Evolutionary conservation across 73 alveolate genomes (phyloP).

Genomic region (Paramecium primaurelia): DNA sequence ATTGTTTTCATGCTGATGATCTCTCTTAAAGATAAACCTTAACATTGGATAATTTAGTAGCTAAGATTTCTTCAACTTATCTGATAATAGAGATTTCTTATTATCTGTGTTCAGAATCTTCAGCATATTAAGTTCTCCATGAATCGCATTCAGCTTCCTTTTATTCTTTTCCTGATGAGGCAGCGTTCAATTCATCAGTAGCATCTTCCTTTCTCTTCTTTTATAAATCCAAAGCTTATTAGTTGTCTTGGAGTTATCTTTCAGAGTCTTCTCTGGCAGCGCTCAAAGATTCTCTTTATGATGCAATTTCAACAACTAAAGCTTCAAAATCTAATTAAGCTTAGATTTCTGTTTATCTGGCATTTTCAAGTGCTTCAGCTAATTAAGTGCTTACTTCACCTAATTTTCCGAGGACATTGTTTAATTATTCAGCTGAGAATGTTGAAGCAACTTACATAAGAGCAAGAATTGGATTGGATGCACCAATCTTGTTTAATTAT

Average conservation of each 20-base stretch:
- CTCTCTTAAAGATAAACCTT: conserved; percentile 53
- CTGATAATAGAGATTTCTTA: conserved; percentile 52
- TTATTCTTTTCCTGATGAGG: conserved; percentile 62
- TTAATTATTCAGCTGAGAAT: conserved; percentile 61
- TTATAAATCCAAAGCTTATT: conserved; percentile 55
- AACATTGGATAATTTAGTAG: conserved; percentile 49
- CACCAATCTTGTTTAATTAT: conserved; percentile 51
- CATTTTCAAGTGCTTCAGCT: conserved; percentile 14
- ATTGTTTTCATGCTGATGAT: conserved; percentile 15
- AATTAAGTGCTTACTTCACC: conserved; percentile 44
- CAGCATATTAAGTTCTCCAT: conserved; percentile 60
- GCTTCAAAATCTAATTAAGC: conserved; percentile 44
- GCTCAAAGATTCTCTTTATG: conserved; percentile 51
- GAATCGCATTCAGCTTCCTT: conserved; percentile 63
- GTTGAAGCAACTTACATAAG: conserved; percentile 63
- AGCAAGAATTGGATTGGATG: conserved; percentile 49
- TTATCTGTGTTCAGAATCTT: conserved; percentile 50
- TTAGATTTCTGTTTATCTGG: conserved; percentile 37
- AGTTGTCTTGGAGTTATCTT: conserved; percentile 54
- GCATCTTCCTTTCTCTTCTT: conserved; percentile 65
- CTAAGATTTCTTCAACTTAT: conserved; percentile 48
- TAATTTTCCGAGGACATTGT: conserved; percentile 44
- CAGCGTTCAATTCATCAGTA: conserved; percentile 52
- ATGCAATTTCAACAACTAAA: conserved; percentile 48
- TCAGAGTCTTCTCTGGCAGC: conserved; percentile 62